phyloP scores from a whole-genome alignment of 441 rosid genomes.

The Metrosideros polymorpha region DNA sequence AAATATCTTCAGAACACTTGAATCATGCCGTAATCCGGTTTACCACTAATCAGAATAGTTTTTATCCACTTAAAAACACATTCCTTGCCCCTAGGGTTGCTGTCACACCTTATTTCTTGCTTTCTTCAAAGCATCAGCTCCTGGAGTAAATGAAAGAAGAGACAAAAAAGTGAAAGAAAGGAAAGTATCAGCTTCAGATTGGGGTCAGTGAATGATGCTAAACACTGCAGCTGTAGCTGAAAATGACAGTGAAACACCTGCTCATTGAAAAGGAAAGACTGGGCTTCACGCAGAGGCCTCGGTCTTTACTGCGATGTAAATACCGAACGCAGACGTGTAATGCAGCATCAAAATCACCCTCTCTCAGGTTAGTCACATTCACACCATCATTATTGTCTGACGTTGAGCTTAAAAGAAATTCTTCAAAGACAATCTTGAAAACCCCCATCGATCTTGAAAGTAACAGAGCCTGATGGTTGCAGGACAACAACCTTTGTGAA shows the following conservation, averaged over 20 bases:
- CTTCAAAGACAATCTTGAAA: background rate
- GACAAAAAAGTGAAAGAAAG: background rate
- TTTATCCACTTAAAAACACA: background rate
- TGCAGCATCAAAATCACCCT: background rate
- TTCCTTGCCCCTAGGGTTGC: background rate
- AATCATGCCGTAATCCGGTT: background rate
- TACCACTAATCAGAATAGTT: background rate
- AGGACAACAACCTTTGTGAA: background rate
- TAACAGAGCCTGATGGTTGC: background rate
- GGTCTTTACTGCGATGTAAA: background rate
- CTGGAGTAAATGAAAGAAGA: background rate
- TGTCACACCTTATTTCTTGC: background rate
- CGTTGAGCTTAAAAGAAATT: background rate
- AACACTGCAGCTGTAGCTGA: background rate
- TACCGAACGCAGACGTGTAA: background rate
- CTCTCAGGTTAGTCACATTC: background rate
- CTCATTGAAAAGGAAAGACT: background rate
- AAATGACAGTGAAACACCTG: background rate
- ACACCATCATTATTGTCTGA: background rate
- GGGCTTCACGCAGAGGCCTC: background rate
- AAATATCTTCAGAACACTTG: background rate
- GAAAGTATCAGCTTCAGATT: background rate
- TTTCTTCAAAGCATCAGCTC: background rate
- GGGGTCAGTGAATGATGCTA: background rate
- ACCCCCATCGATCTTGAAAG: background rate